Conservation (phyloP, 371 early-diverging fungal genomes). For the Mucor saturninus region DNA sequence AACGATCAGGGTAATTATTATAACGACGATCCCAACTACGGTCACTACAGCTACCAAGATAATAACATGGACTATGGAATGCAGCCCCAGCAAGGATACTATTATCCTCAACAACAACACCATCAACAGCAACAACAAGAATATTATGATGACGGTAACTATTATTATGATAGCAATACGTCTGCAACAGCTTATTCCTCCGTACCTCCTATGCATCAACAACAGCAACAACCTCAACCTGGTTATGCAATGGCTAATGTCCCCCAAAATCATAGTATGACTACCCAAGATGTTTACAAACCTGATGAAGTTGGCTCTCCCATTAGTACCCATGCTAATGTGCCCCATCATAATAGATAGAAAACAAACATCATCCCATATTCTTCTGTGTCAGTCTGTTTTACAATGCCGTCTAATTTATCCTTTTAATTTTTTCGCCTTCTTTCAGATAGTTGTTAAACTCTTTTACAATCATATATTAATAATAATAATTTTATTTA, state of each 20-base stretch:
- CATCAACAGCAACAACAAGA: constrained; percentile 30
- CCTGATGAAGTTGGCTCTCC: constrained; percentile 24
- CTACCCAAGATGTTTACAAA: constrained; percentile 21
- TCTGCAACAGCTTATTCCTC: constrained; percentile 23
- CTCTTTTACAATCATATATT: no score
- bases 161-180: constrained; percentile 36
- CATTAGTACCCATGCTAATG: constrained; percentile 4
- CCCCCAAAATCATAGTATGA: constrained; percentile 3
- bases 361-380: background rate
- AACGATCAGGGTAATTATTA: constrained; percentile 52
- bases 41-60: constrained; percentile 30
- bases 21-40: constrained; percentile 20
- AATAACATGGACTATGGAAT: constrained; percentile 25
- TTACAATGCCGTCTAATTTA: background rate
- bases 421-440: background rate
- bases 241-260: constrained; percentile 11
- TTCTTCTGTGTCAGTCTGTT: background rate
- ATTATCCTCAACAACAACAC: constrained; percentile 27
- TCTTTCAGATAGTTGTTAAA: no score
- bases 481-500: no score
- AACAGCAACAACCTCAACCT: constrained; percentile 7
- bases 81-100: constrained; percentile 33
- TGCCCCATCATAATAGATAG: constrained; percentile 12
- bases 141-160: constrained; percentile 40
- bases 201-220: constrained; percentile 16